Evolutionary conservation across 2,329 filamentous ascomycete genomes (phyloP), one percentile per base, ranked within the genome.

Genomic region (Diaporthe sp.): DNA sequence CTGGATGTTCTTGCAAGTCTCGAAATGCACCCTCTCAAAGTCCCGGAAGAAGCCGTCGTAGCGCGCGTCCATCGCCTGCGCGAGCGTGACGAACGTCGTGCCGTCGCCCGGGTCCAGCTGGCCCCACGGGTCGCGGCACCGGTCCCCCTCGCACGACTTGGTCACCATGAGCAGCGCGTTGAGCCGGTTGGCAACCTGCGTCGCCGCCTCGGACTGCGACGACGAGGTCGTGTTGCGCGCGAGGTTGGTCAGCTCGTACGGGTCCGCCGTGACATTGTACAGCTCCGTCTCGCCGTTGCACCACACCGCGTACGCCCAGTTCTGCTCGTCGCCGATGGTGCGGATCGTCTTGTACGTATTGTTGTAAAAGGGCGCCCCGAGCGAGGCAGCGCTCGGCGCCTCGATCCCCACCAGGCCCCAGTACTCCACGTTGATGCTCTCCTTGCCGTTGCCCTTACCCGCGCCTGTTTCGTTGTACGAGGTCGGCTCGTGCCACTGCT

Each of bases 101-200:
- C 25, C 58, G 25, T 72, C 68, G n/a, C 81, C 81, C 0, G 90
- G 90, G 76, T 92, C 90, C 2, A 92, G 81, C 2, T 85, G 84
- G 19, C 82, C 82, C 91, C 91, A 92, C 0, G 91, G 91, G 32
- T 86, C 81, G 5, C 86, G 82, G 77, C 91, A 92, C 0, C 85
- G 84, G 13, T 82, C 77, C 12, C 85, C 88, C 78, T 88, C 88
- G 81, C 91, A 92, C 5, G 88, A 88, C 81, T 92, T 92, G 32
- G 91, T 83, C 1, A 92, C 88, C 75, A 92, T 82, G 61, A 92
- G 83, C 1, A 93, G 83, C 3, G 89, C 83, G 75, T 92, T 90
- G 0, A 93, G 84, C 3, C 90, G 86, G 30, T 84, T 81, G 4
- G 87, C 77, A 0, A 90, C 82, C 69, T 86, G 84, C 8, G 78